Evolutionary conservation across 2,329 filamentous ascomycete species (phyloP).

Genomic region (Huntiella omanensis): DNA sequence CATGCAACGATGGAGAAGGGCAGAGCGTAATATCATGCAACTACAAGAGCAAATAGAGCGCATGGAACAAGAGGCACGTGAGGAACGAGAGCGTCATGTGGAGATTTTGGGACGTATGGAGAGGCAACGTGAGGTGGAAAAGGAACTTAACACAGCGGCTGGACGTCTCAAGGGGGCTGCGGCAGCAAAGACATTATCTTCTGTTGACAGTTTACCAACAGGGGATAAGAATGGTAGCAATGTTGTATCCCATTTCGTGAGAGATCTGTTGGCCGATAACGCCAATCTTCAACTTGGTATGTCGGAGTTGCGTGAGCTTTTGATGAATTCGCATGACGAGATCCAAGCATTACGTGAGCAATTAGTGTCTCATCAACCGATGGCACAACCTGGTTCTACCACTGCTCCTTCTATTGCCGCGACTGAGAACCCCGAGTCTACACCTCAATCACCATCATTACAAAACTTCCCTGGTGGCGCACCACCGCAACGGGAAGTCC

Average conservation of each 20-base stretch:
- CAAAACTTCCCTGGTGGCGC: too few relatives aligned
- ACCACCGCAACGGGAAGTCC: too few relatives aligned
- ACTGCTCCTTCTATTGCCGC: too few relatives aligned
- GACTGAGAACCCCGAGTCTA: too few relatives aligned
- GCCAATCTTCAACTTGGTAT: slow-evolving; percentile 84
- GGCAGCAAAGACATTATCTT: slow-evolving; percentile 40
- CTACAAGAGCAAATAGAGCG: slow-evolving; percentile 75
- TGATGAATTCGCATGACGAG: slow-evolving; percentile 83
- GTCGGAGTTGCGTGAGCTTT: slow-evolving; percentile 74
- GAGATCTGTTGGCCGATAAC: slow-evolving; percentile 88
- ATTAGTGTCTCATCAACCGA: slow-evolving; percentile 57
- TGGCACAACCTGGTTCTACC: too few relatives aligned
- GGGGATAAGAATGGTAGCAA: slow-evolving; percentile 16
- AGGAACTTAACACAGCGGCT: slow-evolving; percentile 61
- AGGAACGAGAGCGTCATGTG: slow-evolving; percentile 63
- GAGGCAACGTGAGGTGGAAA: slow-evolving; percentile 61
- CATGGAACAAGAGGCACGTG: slow-evolving; percentile 66
- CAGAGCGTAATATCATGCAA: slow-evolving; percentile 58
- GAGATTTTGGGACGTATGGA: slow-evolving; percentile 74
- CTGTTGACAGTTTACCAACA: slow-evolving; percentile 15
- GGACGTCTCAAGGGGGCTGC: slow-evolving; percentile 67
- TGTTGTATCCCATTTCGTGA: slow-evolving; percentile 90
- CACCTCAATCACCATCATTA: too few relatives aligned
- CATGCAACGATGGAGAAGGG: slow-evolving; percentile 65
- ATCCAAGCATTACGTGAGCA: slow-evolving; percentile 75